phyloP scores from a whole-genome alignment of 495 filamentous ascomycete species.

The Massariosphaeria phaeospora region DNA sequence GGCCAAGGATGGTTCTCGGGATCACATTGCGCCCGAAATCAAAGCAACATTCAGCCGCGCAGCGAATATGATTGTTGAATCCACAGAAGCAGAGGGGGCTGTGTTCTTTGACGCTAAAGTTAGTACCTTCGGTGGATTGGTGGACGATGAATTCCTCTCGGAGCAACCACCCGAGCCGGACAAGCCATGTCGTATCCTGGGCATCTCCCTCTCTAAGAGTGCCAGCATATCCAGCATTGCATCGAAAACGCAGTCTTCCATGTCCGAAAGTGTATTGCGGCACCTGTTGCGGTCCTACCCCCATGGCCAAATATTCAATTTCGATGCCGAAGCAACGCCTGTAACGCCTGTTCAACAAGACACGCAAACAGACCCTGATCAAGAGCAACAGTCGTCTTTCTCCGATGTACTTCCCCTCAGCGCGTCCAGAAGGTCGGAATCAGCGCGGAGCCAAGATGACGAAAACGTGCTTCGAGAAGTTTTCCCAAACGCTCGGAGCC shows the following conservation, averaged over 20 bases:
- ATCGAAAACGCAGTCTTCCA: conserved; percentile 12
- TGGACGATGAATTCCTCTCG: conserved; percentile 18
- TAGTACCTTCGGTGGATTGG: conserved; percentile 27
- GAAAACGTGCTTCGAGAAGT: conserved; percentile 31
- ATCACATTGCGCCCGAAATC: conserved; percentile 14
- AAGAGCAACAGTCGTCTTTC: neutral
- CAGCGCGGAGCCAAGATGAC: conserved; percentile 33
- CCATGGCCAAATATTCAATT: conserved; percentile 55
- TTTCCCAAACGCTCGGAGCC: conserved; percentile 51
- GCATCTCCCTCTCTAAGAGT: conserved; percentile 41
- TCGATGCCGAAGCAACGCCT: conserved; percentile 45
- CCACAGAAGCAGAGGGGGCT: conserved; percentile 26
- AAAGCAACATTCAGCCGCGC: conserved; percentile 24
- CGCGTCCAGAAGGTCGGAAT: conserved; percentile 8
- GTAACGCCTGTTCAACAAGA: too few species aligned
- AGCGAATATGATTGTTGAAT: conserved; percentile 20
- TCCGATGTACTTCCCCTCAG: conserved; percentile 15
- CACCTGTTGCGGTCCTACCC: conserved; percentile 55
- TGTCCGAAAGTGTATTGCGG: conserved; percentile 46
- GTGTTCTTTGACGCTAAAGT: conserved; percentile 31
- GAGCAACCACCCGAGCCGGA: conserved; percentile 10
- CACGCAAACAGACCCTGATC: neutral
- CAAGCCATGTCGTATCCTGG: conserved; percentile 23
- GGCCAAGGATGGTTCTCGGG: conserved; percentile 4
- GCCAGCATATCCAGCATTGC: conserved; percentile 24